Base-by-base conservation (phyloP, 108 stramenopile genomes). In the Cyclotella baltica region DNA sequence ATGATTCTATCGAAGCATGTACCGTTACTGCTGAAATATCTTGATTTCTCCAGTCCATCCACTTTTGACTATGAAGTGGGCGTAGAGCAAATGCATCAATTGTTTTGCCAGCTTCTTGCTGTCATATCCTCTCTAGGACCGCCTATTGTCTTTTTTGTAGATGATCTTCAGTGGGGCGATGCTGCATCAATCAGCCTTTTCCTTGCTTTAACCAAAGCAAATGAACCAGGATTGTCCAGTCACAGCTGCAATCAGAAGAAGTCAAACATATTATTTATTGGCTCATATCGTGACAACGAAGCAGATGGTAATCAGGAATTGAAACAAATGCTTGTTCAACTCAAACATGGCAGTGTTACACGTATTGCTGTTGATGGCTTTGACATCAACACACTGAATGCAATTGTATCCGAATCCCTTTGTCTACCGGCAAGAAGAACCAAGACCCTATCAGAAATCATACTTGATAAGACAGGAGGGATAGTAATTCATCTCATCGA, bases 121-220 rank as follows among this genome's bases (percentile, higher is more conserved):
- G 40, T 29, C 8, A 30, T 61, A 61, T 48, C 73, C 18, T 33
- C 56, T 25, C 18, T 27, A 9, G 20, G 19, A 0, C 28, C 19
- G 28, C 70, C 72, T 18, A 19, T 72, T 50, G 16, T 86, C 3
- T 62, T 90, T 23, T 80, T 89, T 65, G 43, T 89, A 10, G 86
- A 87, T 62, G 84, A 89, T 61, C 47, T 89, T 25, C 88, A 89
- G 48, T 89, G 88, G 88, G 82, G 78, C 2, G 88, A 89, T 73
- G 47, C 55, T 15, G 48, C 59, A 3, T 78, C 72, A 13, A 52
- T 85, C 19, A 71, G 80, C 30, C 35, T 87, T 30, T 47, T 87
- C 16, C 23, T 66, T 25, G 64, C 78, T 10, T 62, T 86, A 3
- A 59, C 76, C 18, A 53, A 70, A n/a, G 70, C 81, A 68, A 62